phyloP scores from a whole-genome alignment of 2,329 filamentous ascomycete species.

The Purpureocillium lavendulum region DNA sequence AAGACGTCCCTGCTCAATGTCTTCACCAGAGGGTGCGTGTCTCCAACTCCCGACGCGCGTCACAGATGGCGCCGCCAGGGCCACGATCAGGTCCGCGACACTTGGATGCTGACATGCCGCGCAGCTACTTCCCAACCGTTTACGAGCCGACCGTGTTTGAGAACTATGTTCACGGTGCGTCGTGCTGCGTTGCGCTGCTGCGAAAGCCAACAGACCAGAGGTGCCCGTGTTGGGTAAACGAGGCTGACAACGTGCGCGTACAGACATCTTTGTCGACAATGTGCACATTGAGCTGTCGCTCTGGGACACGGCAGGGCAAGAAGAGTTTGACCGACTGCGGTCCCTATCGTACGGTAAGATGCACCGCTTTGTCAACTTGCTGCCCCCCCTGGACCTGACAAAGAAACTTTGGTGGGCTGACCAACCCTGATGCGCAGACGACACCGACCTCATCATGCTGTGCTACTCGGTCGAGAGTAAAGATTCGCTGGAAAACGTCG shows the following conservation, averaged over 20 bases:
- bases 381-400: neutral
- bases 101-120: neutral
- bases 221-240: no score
- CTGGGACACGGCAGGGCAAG: slow-evolving; percentile 97
- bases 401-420: slow-evolving; percentile 6
- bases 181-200: neutral
- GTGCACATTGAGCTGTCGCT: slow-evolving; percentile 95
- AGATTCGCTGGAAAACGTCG: slow-evolving; percentile 95
- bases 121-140: slow-evolving; percentile 90
- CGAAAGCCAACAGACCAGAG: no score
- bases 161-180: slow-evolving; percentile 92
- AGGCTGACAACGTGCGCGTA: slow-evolving; percentile 4
- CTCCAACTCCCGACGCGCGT: neutral
- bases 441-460: slow-evolving; percentile 97
- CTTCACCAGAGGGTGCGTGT: slow-evolving; percentile 84
- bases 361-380: neutral
- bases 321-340: slow-evolving; percentile 95
- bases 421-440: slow-evolving; percentile 34
- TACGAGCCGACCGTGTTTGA: slow-evolving; percentile 98
- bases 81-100: no score
- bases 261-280: slow-evolving; percentile 96
- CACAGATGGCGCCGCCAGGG: no score
- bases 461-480: slow-evolving; percentile 97
- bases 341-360: slow-evolving; percentile 78
- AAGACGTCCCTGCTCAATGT: slow-evolving; percentile 97